A percentile compares a stretch with the other conserved stretches of the same genome.
These are phyloP conservation scores for Wickerhamomyces canadensis DNA, from an alignment of 805 yeast species.

Conservation along the genomic window DNA sequence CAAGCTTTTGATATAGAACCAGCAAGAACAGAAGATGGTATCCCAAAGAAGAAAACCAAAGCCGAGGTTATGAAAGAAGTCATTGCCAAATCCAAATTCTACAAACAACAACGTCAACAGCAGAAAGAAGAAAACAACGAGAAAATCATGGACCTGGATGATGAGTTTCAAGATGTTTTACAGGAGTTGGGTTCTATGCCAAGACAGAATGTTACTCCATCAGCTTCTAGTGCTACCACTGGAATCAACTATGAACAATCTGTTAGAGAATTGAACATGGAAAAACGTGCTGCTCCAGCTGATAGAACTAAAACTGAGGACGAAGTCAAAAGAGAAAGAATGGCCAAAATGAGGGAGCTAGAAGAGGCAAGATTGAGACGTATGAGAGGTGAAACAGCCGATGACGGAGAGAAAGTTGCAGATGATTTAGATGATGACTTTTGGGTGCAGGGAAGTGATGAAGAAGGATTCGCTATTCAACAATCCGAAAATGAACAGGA, in stretches of 20 bases:
- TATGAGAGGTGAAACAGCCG: slow-evolving; percentile 63
- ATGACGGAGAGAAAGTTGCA: slow-evolving; percentile 42
- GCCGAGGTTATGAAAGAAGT: slow-evolving; percentile 84
- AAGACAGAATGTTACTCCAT: slow-evolving; percentile 23
- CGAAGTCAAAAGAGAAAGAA: slow-evolving; percentile 56
- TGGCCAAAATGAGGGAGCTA: slow-evolving; percentile 52
- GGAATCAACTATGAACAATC: slow-evolving; percentile 55
- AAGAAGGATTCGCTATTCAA: slow-evolving; percentile 29
- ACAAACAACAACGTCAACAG: slow-evolving; percentile 70
- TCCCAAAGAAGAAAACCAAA: slow-evolving; percentile 65
- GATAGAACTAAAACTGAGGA: slow-evolving; percentile 78
- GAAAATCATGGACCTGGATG: slow-evolving; percentile 63
- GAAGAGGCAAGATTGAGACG: slow-evolving; percentile 66
- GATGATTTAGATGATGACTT: slow-evolving; percentile 67
- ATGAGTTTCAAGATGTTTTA: slow-evolving; percentile 67
- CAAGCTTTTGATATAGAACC: slow-evolving; percentile 33
- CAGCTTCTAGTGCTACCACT: slow-evolving; percentile 29
- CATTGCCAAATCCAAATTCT: slow-evolving; percentile 74
- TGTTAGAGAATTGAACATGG: slow-evolving; percentile 61
- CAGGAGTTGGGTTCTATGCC: slow-evolving; percentile 36
- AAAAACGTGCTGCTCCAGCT: slow-evolving; percentile 74
- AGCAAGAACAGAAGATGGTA: slow-evolving; percentile 33
- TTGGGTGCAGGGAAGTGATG: slow-evolving; percentile 55
- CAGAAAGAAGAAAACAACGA: slow-evolving; percentile 55
- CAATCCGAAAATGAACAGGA: slow-evolving; percentile 29